A percentile compares a stretch with the other conserved stretches of the same genome.
These are phyloP conservation scores for Lodderomyces beijingensis DNA, from an alignment of 1,139 yeast genomes.

Conservation along the genomic window DNA sequence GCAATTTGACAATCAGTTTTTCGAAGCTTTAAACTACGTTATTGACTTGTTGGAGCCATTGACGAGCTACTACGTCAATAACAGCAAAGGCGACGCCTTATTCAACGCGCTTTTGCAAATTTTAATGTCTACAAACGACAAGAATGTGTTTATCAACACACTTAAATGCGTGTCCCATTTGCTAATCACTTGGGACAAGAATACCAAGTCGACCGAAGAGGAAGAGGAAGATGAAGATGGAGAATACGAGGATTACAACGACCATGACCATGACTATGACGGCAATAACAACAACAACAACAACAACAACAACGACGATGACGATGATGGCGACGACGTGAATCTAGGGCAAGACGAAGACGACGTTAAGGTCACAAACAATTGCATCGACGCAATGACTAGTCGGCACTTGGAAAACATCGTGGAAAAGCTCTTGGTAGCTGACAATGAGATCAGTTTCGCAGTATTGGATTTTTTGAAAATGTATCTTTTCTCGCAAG, in stretches of 20 bases:
- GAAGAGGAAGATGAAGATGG: constrained; percentile 19
- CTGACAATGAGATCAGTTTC: constrained; percentile 33
- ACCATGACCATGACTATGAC: constrained; percentile 33
- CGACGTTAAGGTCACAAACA: constrained; percentile 25
- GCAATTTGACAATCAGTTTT: constrained; percentile 36
- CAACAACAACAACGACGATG: constrained; percentile 5
- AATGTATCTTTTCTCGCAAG: constrained; percentile 37
- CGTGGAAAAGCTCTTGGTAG: constrained; percentile 29
- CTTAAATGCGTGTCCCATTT: constrained; percentile 44
- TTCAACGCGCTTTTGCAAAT: constrained; percentile 49
- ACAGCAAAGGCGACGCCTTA: constrained; percentile 57
- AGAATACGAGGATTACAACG: constrained; percentile 20
- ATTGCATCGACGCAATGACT: constrained; percentile 40
- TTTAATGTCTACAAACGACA: constrained; percentile 48
- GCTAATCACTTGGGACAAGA: constrained; percentile 29
- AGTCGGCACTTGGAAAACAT: constrained; percentile 29
- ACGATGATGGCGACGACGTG: constrained; percentile 32
- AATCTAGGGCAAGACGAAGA: constrained; percentile 23
- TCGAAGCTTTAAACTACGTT: constrained; percentile 64
- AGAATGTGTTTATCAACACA: constrained; percentile 44
- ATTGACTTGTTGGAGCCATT: constrained; percentile 82
- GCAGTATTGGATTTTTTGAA: constrained; percentile 37
- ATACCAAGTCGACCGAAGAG: constrained; percentile 8
- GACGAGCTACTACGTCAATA: constrained; percentile 77
- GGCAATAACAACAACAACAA: constrained; percentile 28